Conservation (phyloP, 2,329 filamentous ascomycete genomes). For the Calonectria henricotiae region DNA sequence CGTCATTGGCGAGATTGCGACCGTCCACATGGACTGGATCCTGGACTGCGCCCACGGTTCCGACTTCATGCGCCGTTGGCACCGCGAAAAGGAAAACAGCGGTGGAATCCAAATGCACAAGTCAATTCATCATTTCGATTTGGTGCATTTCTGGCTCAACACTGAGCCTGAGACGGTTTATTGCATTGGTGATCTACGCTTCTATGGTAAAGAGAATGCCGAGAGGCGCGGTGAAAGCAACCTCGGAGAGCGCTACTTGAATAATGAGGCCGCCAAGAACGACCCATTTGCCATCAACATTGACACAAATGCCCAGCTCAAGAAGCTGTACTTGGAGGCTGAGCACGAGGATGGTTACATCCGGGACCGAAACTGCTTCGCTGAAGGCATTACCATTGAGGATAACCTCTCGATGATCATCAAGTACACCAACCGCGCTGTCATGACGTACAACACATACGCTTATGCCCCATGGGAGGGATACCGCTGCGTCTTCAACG, state of each 20-base stretch:
- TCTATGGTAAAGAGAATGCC: slow-evolving; percentile 76
- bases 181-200: slow-evolving; percentile 72
- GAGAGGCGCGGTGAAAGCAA: slow-evolving; percentile 67
- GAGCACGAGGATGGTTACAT: slow-evolving; percentile 77
- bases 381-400: slow-evolving; percentile 76
- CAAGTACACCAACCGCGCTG: slow-evolving; percentile 70
- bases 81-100: slow-evolving; percentile 73
- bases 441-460: slow-evolving; percentile 73
- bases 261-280: slow-evolving; percentile 65
- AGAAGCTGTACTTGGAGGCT: slow-evolving; percentile 73
- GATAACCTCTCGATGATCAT: slow-evolving; percentile 76
- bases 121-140: slow-evolving; percentile 76
- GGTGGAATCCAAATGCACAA: slow-evolving; percentile 76
- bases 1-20: slow-evolving; percentile 71
- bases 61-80: slow-evolving; percentile 77
- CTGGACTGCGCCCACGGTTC: slow-evolving; percentile 75
- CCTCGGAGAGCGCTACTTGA: slow-evolving; percentile 68
- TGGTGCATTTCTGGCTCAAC: slow-evolving; percentile 76
- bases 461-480: slow-evolving; percentile 77
- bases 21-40: slow-evolving; percentile 77
- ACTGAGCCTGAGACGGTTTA: slow-evolving; percentile 71
- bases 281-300: slow-evolving; percentile 75
- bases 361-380: slow-evolving; percentile 75
- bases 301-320: slow-evolving; percentile 68
- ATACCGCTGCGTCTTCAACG: slow-evolving; percentile 72